phyloP scores from a whole-genome alignment of 1,284 basidiomycete species.

The Boletus sp. region DNA sequence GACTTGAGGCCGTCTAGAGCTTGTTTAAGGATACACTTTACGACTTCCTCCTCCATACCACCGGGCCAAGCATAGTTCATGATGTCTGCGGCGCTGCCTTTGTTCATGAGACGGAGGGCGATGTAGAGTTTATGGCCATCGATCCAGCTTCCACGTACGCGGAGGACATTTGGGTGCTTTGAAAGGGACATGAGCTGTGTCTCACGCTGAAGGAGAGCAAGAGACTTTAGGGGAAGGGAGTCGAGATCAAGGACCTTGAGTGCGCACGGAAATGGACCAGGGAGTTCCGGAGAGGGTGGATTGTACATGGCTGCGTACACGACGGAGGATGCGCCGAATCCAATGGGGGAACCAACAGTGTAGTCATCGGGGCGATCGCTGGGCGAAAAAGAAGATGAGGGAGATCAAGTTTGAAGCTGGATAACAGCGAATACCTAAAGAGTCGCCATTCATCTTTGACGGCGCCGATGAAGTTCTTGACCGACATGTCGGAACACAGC shows the following conservation, averaged over 20 bases:
- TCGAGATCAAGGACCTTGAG: conserved; percentile 90
- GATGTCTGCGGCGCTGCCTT: conserved; percentile 82
- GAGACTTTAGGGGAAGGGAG: conserved; percentile 62
- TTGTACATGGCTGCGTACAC: conserved; percentile 77
- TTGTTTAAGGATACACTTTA: conserved; percentile 80
- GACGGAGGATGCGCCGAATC: conserved; percentile 85
- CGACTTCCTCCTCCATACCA: conserved; percentile 85
- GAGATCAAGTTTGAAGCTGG: not conserved
- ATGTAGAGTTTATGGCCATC: conserved; percentile 82
- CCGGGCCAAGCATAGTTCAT: conserved; percentile 83
- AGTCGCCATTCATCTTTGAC: conserved; percentile 85
- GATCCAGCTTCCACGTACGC: conserved; percentile 88
- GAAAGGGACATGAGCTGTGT: conserved; percentile 90
- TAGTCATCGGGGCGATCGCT: conserved; percentile 75
- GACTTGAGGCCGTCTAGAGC: conserved; percentile 81
- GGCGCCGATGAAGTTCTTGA: conserved; percentile 58
- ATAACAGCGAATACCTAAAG: conserved; percentile 56
- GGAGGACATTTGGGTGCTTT: conserved; percentile 90
- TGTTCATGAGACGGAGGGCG: conserved; percentile 86
- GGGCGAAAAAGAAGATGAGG: conserved; percentile 11
- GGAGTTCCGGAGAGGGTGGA: conserved; percentile 36
- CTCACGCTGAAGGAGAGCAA: conserved; percentile 74
- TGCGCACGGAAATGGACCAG: conserved; percentile 60
- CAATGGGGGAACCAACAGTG: conserved; percentile 68
- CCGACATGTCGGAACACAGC: conserved; percentile 2